Evolutionary conservation across 805 yeast genomes (phyloP).

Genomic region (Saccharomycopsis sp.): DNA sequence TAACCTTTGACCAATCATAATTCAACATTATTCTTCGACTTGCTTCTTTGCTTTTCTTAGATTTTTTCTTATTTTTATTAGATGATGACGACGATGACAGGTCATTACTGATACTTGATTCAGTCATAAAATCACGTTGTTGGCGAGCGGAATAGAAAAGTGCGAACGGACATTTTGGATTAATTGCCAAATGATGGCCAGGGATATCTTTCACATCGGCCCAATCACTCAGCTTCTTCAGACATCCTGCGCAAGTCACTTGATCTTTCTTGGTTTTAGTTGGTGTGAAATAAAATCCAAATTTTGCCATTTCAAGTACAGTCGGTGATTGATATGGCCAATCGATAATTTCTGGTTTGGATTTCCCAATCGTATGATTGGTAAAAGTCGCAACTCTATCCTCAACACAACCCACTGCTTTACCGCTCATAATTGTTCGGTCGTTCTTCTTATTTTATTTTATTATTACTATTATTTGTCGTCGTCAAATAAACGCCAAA

Average conservation of each 20-base stretch:
- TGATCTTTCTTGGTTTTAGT: constrained; percentile 41
- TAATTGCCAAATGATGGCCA: constrained; percentile 36
- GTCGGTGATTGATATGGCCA: constrained; percentile 29
- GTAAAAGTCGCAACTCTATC: constrained; percentile 12
- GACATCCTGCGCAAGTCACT: constrained; percentile 53
- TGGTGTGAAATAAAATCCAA: constrained; percentile 62
- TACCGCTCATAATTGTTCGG: neutral
- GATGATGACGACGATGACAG: too few species aligned
- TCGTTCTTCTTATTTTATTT: neutral
- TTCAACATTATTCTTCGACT: constrained; percentile 6
- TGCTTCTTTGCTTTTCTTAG: neutral
- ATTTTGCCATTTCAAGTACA: constrained; percentile 39
- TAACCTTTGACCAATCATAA: constrained; percentile 23
- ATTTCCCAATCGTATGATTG: constrained; percentile 15
- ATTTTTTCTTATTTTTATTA: constrained; percentile 22
- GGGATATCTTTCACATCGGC: constrained; percentile 41
- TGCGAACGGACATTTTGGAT: constrained; percentile 34
- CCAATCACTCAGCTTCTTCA: constrained; percentile 54
- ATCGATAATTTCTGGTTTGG: constrained; percentile 10
- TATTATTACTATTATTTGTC: neutral
- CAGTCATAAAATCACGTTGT: constrained; percentile 23
- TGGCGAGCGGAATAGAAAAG: constrained; percentile 13
- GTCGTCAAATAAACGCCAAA: neutral
- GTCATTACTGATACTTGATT: constrained; percentile 21
- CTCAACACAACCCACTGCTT: neutral